A percentile compares a stretch with the other conserved stretches of the same genome.
Conservation (phyloP, 2,329 filamentous ascomycete genomes). For the Xylariomycetidae sp. region DNA sequence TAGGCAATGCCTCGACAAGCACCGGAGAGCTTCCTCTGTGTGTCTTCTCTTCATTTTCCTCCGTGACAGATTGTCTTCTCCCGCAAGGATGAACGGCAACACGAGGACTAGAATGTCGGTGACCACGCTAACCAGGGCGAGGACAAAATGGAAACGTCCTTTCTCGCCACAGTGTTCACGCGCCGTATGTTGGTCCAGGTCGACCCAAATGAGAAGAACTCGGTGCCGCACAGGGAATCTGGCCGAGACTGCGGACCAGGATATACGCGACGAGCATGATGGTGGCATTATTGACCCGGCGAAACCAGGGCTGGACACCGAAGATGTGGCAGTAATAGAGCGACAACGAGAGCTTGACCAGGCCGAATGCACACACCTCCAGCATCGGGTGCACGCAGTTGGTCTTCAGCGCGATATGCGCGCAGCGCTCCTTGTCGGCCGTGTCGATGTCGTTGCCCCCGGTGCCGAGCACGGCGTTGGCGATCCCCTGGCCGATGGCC, state of each 20-base stretch:
- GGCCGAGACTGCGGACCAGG: slow-evolving; percentile 1
- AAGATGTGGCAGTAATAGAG: slow-evolving; percentile 10
- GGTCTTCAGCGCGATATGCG: slow-evolving; percentile 4
- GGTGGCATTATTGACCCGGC: slow-evolving; percentile 2
- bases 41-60: background rate
- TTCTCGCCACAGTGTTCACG: slow-evolving; percentile 5
- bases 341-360: slow-evolving; percentile 9
- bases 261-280: slow-evolving; percentile 4
- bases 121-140: slow-evolving; percentile 6
- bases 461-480: slow-evolving; percentile 6
- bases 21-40: background rate
- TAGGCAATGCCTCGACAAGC: background rate
- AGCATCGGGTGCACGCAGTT: slow-evolving; percentile 8
- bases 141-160: slow-evolving; percentile 5
- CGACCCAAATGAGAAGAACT: slow-evolving; percentile 9
- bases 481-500: slow-evolving; percentile 3
- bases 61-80: background rate
- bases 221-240: slow-evolving; percentile 7
- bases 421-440: slow-evolving; percentile 4
- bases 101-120: slow-evolving; percentile 8
- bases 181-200: slow-evolving; percentile 5
- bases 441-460: slow-evolving; percentile 5
- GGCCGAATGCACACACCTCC: slow-evolving; percentile 5
- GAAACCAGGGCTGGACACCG: slow-evolving; percentile 4
- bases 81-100: slow-evolving; percentile 5